Evolutionary conservation across 495 filamentous ascomycete species (phyloP).

Genomic region (Xylaria nigripes): DNA sequence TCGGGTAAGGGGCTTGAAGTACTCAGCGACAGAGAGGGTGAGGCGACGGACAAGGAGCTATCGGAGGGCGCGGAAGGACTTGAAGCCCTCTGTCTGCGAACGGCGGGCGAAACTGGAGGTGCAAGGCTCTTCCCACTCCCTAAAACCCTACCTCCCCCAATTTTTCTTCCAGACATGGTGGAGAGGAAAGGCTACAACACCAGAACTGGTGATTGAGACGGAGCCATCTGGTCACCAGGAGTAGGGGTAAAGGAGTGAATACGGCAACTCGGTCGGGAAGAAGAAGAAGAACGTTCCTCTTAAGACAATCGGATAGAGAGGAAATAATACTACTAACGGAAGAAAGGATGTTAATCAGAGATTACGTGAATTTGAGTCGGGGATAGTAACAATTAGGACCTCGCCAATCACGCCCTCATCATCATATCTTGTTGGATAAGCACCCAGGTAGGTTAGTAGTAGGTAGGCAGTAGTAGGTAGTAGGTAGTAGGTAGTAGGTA

Average conservation of each 20-base stretch:
- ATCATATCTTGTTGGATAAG: too few relatives aligned
- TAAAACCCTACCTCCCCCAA: slow-evolving; percentile 82
- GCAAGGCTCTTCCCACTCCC: slow-evolving; percentile 72
- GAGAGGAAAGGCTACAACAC: slow-evolving; percentile 3
- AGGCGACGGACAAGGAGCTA: slow-evolving; percentile 44
- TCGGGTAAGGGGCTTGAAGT: slow-evolving; percentile 30
- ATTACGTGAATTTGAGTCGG: too few relatives aligned
- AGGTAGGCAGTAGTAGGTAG: too few relatives aligned
- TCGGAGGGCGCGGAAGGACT: slow-evolving; percentile 44
- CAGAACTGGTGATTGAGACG: neutral
- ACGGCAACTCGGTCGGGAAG: neutral
- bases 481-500: too few relatives aligned
- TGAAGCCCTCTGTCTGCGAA: slow-evolving; percentile 26
- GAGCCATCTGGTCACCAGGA: slow-evolving; percentile 7
- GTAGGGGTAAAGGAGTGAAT: neutral
- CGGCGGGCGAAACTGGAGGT: slow-evolving; percentile 42
- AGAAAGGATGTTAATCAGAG: too few relatives aligned
- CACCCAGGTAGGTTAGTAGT: too few relatives aligned
- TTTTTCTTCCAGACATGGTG: slow-evolving; percentile 69
- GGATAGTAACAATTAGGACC: too few relatives aligned
- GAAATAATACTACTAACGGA: too few relatives aligned
- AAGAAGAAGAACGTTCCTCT: neutral
- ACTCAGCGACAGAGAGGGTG: slow-evolving; percentile 28
- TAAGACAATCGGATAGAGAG: neutral
- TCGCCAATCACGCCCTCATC: too few relatives aligned